Base-by-base conservation (phyloP, 1,139 yeast genomes). In the Protomyces inouyei region DNA sequence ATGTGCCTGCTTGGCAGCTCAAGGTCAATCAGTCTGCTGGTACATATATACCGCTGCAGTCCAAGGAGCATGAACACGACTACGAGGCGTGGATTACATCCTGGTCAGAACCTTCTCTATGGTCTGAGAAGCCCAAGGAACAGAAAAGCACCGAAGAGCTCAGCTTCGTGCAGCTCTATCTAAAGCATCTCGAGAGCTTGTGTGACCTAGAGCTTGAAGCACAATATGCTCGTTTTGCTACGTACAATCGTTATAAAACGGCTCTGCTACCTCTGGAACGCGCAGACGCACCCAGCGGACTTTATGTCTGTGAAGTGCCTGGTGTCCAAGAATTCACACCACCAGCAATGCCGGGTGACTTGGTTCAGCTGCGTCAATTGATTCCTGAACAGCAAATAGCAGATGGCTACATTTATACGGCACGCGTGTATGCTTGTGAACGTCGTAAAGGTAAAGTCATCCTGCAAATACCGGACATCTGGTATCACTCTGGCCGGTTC, bases 281-380 rank as follows among this genome's bases (percentile, higher is more conserved):
- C 3, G 23, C 16, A 18, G 48, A 18, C 12, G 23, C 18, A 8
- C 48, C 12, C 21, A 10, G 25, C 8, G 48, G 48, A 4, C 18
- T 43, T 9, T 16, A 38, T 36, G 23, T 37, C 56, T 57, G 65
- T 51, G 35, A 5, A 25, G 35, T 40, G 16, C 68, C 67, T 2
- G 69, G 69, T 6, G 63, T 68, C 37, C 64, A 61, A n/a, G 69
- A 68, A 18, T 68, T 64, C 38, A 66, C 69, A 2, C 69, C 69
- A 8, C 53, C 60, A 9, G 69, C 65, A 14, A 21, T 52, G 21
- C 61, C 66, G 12, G 68, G 68, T 28, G 68, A 68, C 59, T 25
- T 53, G 8, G 51, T 68, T 3, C 52, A 45, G 6, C 54, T 67
- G 32, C 59, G 69, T 9, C 69, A 65, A 46, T 56, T 67, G 32